Evolutionary conservation across 495 filamentous ascomycete genomes (phyloP).

Genomic region (Penicillium subrubescens): DNA sequence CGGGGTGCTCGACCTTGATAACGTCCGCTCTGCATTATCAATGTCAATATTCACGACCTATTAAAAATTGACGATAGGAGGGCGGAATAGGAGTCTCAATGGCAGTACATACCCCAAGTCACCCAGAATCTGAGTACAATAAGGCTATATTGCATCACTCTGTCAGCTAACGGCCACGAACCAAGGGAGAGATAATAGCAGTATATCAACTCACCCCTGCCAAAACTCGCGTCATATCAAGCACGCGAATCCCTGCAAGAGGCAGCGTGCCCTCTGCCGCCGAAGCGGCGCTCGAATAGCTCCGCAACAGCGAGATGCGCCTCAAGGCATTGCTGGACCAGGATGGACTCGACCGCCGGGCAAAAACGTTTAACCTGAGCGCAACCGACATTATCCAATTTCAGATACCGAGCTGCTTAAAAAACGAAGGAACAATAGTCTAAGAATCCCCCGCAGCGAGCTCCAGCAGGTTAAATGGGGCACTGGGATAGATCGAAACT

Average conservation of each 20-base stretch:
- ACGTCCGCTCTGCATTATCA: conserved; percentile 74
- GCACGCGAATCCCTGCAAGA: conserved; percentile 79
- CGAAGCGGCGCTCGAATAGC: conserved; percentile 34
- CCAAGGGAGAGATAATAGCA: neutral
- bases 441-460: neutral
- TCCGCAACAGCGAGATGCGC: conserved; percentile 33
- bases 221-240: conserved; percentile 96
- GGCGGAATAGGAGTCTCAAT: conserved; percentile 4
- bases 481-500: conserved; percentile 28
- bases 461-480: conserved; percentile 16
- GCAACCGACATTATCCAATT: conserved; percentile 27
- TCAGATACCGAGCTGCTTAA: neutral
- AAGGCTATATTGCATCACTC: conserved; percentile 63
- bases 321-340: conserved; percentile 26
- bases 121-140: conserved; percentile 95
- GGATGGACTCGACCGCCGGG: conserved; percentile 27
- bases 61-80: neutral
- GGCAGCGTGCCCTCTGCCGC: conserved; percentile 55
- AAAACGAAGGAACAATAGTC: conserved; percentile 6
- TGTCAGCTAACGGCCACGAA: conserved; percentile 19
- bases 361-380: conserved; percentile 30
- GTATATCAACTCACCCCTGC: conserved; percentile 71
- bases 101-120: conserved; percentile 78
- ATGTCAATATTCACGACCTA: neutral
- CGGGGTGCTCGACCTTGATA: conserved; percentile 95